phyloP scores from a whole-genome alignment of 2,329 filamentous ascomycete species.

The Mycocentrospora acerina region DNA sequence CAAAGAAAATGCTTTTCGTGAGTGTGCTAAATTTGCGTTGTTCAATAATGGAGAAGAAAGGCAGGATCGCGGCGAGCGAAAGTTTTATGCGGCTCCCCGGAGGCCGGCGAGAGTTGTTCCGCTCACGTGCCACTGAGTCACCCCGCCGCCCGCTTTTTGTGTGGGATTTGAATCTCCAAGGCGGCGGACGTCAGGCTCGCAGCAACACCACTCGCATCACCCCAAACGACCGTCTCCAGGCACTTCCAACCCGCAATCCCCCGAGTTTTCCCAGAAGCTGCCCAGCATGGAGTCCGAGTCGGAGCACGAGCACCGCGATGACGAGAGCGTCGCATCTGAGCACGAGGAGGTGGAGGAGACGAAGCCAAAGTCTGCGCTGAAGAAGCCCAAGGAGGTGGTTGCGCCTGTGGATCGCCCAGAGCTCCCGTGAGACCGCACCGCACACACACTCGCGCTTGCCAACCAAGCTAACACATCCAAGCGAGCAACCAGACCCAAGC shows the following conservation, averaged over 20 bases:
- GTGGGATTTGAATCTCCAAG: slow-evolving; percentile 26
- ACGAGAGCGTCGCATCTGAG: slow-evolving; percentile 60
- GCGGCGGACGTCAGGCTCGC: slow-evolving; percentile 11
- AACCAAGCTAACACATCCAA: slow-evolving; percentile 24
- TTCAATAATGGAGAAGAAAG: slow-evolving; percentile 50
- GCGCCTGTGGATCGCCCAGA: slow-evolving; percentile 62
- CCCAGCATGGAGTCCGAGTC: slow-evolving; percentile 46
- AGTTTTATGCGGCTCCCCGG: slow-evolving; percentile 26
- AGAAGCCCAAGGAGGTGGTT: slow-evolving; percentile 66
- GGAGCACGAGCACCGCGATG: slow-evolving; percentile 43
- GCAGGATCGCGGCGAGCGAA: slow-evolving; percentile 23
- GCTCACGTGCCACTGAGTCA: slow-evolving; percentile 33
- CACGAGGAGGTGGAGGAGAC: slow-evolving; percentile 64
- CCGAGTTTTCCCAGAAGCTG: slow-evolving; percentile 1
- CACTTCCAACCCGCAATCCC: neutral
- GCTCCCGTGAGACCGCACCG: slow-evolving; percentile 56
- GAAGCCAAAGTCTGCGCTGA: slow-evolving; percentile 76
- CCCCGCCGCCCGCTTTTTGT: slow-evolving; percentile 37
- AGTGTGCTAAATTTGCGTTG: slow-evolving; percentile 59
- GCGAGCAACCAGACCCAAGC: slow-evolving; percentile 86
- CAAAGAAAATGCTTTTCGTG: slow-evolving; percentile 61
- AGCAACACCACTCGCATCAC: slow-evolving; percentile 5
- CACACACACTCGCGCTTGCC: neutral
- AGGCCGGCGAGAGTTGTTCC: slow-evolving; percentile 26
- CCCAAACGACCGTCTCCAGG: neutral